These are phyloP conservation scores for Lepidium sativum DNA, from an alignment of 345 rosid genomes.

Conservation along the genomic window DNA sequence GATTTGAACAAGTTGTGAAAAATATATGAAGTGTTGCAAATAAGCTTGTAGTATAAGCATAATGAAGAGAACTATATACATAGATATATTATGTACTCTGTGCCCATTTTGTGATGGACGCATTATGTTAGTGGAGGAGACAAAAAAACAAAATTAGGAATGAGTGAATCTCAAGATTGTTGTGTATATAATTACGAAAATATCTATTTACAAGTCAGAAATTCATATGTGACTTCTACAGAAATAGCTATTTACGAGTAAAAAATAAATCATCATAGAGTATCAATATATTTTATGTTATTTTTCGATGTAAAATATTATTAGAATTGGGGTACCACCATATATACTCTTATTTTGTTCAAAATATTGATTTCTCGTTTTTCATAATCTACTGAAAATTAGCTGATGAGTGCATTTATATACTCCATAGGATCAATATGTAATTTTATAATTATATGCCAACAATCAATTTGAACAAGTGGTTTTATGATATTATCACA, in stretches of 20 bases:
- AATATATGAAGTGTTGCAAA: slow-evolving; percentile 6
- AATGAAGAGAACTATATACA: slow-evolving; percentile 5
- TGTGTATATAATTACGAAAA: no score
- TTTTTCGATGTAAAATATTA: no score
- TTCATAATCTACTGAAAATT: no score
- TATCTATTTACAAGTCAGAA: not conserved
- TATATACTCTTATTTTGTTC: no score
- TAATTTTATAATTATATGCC: no score
- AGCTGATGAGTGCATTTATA: no score
- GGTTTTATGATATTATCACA: not conserved
- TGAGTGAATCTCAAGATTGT: slow-evolving; percentile 26
- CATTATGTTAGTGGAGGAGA: slow-evolving; percentile 25
- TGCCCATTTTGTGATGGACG: slow-evolving; percentile 3
- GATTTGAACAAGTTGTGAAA: not conserved
- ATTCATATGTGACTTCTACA: not conserved
- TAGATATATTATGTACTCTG: not conserved
- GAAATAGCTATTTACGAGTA: not conserved
- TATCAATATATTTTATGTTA: no score
- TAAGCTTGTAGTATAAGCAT: slow-evolving; percentile 16
- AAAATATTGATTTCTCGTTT: no score
- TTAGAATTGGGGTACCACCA: no score
- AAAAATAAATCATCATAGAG: no score
- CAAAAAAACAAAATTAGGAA: no score
- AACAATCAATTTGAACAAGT: not conserved
- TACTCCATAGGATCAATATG: no score